Evolutionary conservation across 169 alveolate genomes (phyloP).

Genomic region (Perkinsus chesapeaki): DNA sequence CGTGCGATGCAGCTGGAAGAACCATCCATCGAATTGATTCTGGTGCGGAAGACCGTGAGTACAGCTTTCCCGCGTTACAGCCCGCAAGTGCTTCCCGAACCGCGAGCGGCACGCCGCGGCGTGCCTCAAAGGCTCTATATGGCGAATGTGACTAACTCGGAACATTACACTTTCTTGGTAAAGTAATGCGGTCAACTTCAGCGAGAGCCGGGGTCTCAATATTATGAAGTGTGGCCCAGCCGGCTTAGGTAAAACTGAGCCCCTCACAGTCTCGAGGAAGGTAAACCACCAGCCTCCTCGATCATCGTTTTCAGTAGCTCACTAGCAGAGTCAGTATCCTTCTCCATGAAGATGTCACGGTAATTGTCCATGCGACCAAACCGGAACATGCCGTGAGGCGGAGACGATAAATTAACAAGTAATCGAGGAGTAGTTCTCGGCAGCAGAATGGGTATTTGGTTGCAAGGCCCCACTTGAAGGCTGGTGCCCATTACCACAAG

Average conservation of each 20-base stretch:
- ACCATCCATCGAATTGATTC: not conserved
- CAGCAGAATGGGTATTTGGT: slow-evolving; percentile 29
- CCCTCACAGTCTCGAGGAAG: not conserved
- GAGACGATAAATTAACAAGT: slow-evolving; percentile 25
- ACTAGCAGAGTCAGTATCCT: not conserved
- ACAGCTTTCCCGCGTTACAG: too few species aligned
- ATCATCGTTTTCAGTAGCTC: not conserved
- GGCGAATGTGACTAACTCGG: too few species aligned
- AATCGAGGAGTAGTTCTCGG: slow-evolving; percentile 40
- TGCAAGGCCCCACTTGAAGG: slow-evolving; percentile 38
- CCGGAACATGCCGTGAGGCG: not conserved
- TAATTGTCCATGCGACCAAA: not conserved
- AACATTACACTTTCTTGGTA: too few species aligned
- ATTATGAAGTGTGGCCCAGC: too few species aligned
- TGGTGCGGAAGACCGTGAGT: too few species aligned
- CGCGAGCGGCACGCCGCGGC: too few species aligned
- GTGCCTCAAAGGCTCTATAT: too few species aligned
- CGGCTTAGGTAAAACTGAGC: too few species aligned
- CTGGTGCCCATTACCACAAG: slow-evolving; percentile 67
- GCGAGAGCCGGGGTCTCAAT: too few species aligned
- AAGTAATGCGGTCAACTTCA: too few species aligned
- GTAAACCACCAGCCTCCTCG: not conserved
- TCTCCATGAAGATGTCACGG: not conserved
- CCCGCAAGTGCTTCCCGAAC: too few species aligned
- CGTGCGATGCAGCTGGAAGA: not conserved